Percentiles rank a stretch among this genome's conserved stretches.
Evolutionary conservation across 108 stramenopile genomes (phyloP).

Genomic region (Fistulifera pelliculosa): DNA sequence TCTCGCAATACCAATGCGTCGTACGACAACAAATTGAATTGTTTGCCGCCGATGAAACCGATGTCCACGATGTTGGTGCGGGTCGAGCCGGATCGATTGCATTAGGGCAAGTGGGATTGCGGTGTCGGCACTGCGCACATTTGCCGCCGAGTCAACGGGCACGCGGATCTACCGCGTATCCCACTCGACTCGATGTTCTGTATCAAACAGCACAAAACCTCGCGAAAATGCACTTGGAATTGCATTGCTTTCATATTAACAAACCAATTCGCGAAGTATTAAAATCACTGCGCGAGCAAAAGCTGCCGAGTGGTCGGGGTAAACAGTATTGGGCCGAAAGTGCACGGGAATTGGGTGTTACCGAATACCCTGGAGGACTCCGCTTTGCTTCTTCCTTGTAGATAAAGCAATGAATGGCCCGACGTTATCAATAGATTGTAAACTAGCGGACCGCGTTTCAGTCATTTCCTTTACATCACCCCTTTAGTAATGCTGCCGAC

Average conservation of each 20-base stretch:
- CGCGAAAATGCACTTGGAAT: slow-evolving; percentile 14
- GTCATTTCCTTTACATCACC: too few species aligned
- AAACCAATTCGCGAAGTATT: slow-evolving; percentile 4
- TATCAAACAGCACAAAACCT: slow-evolving; percentile 21
- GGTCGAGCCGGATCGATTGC: slow-evolving; percentile 30
- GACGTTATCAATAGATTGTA: too few species aligned
- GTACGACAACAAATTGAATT: slow-evolving; percentile 42
- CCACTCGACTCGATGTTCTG: slow-evolving; percentile 26
- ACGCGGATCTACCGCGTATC: slow-evolving; percentile 39
- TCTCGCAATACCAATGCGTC: slow-evolving; percentile 35
- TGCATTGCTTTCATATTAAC: slow-evolving; percentile 16
- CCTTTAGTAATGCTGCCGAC: too few species aligned
- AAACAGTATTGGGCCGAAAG: slow-evolving; percentile 32
- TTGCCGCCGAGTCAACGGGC: slow-evolving; percentile 29
- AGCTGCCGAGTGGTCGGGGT: slow-evolving; percentile 15
- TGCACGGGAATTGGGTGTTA: slow-evolving; percentile 3
- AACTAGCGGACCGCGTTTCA: too few species aligned
- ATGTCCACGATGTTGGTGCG: slow-evolving; percentile 24
- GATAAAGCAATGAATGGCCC: too few species aligned
- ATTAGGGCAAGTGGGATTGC: slow-evolving; percentile 46
- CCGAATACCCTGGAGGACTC: slow-evolving; percentile 13
- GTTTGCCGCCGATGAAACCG: slow-evolving; percentile 29
- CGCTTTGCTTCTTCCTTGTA: slow-evolving; percentile 5
- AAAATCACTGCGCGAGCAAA: slow-evolving; percentile 9
- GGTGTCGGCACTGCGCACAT: slow-evolving; percentile 40